Conservation (phyloP, 2,329 filamentous ascomycete genomes). For the Scortechinia acanthostroma region DNA sequence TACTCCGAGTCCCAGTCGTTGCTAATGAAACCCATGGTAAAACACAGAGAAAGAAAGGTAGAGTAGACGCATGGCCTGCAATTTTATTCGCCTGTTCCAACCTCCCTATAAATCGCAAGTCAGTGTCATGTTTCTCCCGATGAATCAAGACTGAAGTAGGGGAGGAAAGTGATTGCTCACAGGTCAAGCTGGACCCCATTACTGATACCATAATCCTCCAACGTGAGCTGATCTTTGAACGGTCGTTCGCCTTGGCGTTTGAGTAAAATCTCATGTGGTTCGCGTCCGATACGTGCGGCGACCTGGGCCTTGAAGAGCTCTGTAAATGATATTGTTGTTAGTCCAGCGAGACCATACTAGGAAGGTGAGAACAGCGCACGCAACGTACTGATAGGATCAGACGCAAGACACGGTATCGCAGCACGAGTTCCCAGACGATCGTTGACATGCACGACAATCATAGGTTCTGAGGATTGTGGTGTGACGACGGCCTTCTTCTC, state of each 20-base stretch:
- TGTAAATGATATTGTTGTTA: neutral
- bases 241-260: conserved; percentile 87
- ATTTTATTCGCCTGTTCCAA: neutral
- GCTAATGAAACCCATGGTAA: no score
- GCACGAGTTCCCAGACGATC: conserved; percentile 95
- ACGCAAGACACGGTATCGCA: conserved; percentile 79
- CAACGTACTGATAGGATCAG: conserved; percentile 66
- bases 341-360: neutral
- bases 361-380: conserved; percentile 6
- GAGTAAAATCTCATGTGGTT: conserved; percentile 84
- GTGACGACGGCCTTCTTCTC: conserved; percentile 14
- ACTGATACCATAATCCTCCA: conserved; percentile 89
- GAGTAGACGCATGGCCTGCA: no score
- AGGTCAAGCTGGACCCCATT: conserved; percentile 72
- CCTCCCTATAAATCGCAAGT: no score
- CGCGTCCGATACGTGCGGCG: conserved; percentile 78
- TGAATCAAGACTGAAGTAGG: no score
- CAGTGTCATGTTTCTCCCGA: no score
- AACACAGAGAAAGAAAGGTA: no score
- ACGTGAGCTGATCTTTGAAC: conserved; percentile 81
- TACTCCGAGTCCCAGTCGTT: neutral
- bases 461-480: conserved; percentile 46
- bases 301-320: conserved; percentile 84
- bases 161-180: neutral
- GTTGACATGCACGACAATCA: conserved; percentile 92